A percentile compares a stretch with the other conserved stretches of the same genome.
phyloP scores from a whole-genome alignment of 164 flowering plant genomes.

The Magnolia kwangsiensis region DNA sequence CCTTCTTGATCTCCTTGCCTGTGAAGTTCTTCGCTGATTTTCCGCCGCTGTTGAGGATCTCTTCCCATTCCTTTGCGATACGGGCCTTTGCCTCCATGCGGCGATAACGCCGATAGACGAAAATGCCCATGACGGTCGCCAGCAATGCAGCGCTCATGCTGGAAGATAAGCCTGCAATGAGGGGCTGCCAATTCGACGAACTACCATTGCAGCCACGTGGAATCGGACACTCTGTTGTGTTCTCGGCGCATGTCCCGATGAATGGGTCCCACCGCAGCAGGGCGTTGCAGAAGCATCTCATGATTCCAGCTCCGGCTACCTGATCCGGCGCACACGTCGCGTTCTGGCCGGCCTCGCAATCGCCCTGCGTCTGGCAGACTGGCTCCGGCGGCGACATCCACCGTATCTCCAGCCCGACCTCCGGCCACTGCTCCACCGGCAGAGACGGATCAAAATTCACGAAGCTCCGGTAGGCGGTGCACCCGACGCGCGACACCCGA shows the following conservation, averaged over 20 bases:
- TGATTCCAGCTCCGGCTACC: constrained; percentile 8
- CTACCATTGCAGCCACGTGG: neutral
- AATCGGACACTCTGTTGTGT: constrained; percentile 11
- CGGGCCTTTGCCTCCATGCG: constrained; percentile 40
- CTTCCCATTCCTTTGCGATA: constrained; percentile 43
- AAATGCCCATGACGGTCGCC: constrained; percentile 11
- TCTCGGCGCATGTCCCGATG: constrained; percentile 31
- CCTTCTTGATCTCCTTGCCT: constrained; percentile 51
- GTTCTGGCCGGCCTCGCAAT: constrained; percentile 29
- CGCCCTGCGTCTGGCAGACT: constrained; percentile 31
- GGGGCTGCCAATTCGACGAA: constrained; percentile 7
- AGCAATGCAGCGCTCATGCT: constrained; percentile 29
- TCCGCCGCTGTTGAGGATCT: constrained; percentile 44
- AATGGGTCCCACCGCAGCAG: constrained; percentile 45
- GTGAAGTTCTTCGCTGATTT: constrained; percentile 48
- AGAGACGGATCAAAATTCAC: constrained; percentile 33
- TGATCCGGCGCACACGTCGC: constrained; percentile 43
- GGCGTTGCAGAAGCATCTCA: constrained; percentile 42
- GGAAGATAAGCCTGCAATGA: constrained; percentile 33
- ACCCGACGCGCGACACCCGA: constrained; percentile 34
- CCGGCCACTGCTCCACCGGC: constrained; percentile 43
- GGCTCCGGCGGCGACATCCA: constrained; percentile 51
- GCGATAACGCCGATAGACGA: constrained; percentile 35
- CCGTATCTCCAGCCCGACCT: constrained; percentile 47
- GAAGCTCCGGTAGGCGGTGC: constrained; percentile 49